A percentile compares a stretch with the other conserved stretches of the same genome.
These are phyloP conservation scores for Mallotus japonicus DNA, from an alignment of 441 rosid species.

Conservation along the genomic window DNA sequence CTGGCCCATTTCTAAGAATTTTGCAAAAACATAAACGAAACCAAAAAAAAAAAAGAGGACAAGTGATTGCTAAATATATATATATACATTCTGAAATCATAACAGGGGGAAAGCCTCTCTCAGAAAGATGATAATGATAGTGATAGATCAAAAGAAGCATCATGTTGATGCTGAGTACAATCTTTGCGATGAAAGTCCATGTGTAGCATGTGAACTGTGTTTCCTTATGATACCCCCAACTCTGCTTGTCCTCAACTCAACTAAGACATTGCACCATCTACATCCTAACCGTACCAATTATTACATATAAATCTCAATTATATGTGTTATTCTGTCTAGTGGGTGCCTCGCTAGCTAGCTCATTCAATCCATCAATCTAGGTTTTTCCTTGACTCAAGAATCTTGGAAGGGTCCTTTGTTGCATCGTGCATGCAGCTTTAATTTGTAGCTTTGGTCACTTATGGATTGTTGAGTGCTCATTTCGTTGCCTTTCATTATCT, in stretches of 20 bases:
- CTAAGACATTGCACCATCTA: background rate
- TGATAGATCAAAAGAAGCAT: conserved; percentile 17
- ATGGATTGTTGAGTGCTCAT: background rate
- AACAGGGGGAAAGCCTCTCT: background rate
- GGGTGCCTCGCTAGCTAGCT: background rate
- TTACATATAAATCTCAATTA: background rate
- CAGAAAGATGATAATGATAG: background rate
- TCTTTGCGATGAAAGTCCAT: conserved; percentile 7
- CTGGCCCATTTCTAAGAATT: background rate
- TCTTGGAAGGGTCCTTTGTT: background rate
- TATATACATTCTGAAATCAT: background rate
- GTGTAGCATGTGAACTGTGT: conserved; percentile 25
- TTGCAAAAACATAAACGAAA: background rate
- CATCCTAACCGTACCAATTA: background rate
- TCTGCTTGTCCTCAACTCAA: conserved; percentile 11
- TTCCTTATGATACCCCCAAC: conserved; percentile 22
- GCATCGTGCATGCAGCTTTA: background rate
- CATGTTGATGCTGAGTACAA: background rate
- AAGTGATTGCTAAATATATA: background rate
- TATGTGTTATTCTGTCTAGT: background rate
- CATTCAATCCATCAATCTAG: background rate
- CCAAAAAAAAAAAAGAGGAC: background rate
- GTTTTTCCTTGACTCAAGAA: background rate
- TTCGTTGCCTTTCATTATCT: background rate
- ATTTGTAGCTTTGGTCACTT: background rate